phyloP scores from a whole-genome alignment of 2,329 filamentous ascomycete species.

The Aspergillus sp. region DNA sequence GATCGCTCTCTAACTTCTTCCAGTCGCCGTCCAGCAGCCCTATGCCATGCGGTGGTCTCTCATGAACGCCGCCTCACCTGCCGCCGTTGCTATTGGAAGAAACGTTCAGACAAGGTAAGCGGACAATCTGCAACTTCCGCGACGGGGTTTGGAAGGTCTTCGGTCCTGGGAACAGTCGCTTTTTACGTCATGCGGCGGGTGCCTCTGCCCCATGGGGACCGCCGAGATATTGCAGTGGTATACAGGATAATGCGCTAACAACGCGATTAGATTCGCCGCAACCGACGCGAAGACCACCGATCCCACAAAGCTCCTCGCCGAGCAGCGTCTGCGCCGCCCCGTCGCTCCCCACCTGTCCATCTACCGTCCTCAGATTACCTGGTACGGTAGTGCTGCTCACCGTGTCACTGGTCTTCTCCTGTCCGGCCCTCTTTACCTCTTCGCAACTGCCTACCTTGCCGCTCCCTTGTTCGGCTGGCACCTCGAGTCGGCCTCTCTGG shows the following conservation, averaged over 20 bases:
- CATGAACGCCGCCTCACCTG: constrained; percentile 49
- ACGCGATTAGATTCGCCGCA: constrained; percentile 33
- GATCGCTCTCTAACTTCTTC: constrained; percentile 28
- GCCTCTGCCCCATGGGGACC: background rate
- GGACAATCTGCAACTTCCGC: background rate
- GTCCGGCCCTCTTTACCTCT: constrained; percentile 76
- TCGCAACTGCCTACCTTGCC: constrained; percentile 78
- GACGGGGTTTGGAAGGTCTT: background rate
- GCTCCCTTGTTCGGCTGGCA: constrained; percentile 76
- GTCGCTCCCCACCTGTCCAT: constrained; percentile 83
- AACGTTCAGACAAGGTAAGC: constrained; percentile 51
- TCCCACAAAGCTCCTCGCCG: constrained; percentile 66
- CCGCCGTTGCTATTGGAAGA: constrained; percentile 49
- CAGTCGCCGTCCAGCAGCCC: constrained; percentile 53
- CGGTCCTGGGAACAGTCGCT: background rate
- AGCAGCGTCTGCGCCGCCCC: constrained; percentile 80
- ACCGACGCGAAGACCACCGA: constrained; percentile 38
- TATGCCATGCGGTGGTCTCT: constrained; percentile 47
- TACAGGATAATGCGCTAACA: constrained; percentile 12
- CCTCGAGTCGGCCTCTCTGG: constrained; percentile 66
- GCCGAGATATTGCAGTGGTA: background rate
- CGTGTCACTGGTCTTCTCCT: constrained; percentile 80
- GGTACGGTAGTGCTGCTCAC: constrained; percentile 75
- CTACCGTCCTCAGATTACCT: constrained; percentile 87
- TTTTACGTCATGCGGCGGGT: constrained; percentile 34